Percentiles rank a stretch among this genome's conserved stretches.
These are phyloP conservation scores for Pulicaria dysenterica DNA, from an alignment of 129 eudicot genomes.

Conservation along the genomic window DNA sequence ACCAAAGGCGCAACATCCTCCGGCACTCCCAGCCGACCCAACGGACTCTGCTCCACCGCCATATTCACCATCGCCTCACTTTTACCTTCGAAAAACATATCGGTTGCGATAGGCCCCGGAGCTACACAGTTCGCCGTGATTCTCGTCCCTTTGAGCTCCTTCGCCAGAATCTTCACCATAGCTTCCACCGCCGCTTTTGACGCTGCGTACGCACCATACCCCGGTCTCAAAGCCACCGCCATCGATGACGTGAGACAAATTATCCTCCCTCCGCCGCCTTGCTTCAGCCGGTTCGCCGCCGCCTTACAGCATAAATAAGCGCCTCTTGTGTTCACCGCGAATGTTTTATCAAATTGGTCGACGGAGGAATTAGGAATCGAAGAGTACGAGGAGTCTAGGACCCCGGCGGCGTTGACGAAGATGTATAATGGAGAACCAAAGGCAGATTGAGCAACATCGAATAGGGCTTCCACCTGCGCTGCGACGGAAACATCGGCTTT, in stretches of 20 bases:
- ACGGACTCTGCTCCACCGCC: conserved; percentile 40
- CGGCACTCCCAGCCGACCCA: conserved; percentile 49
- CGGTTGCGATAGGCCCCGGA: conserved; percentile 67
- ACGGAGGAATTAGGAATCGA: conserved; percentile 22
- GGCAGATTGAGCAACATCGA: conserved; percentile 45
- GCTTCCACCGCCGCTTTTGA: conserved; percentile 79
- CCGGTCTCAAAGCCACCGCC: conserved; percentile 45
- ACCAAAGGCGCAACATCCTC: conserved; percentile 55
- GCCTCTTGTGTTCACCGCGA: conserved; percentile 51
- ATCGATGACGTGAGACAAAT: conserved; percentile 51
- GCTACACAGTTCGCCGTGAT: conserved; percentile 69
- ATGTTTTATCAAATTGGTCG: conserved; percentile 40
- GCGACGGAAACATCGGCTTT: conserved; percentile 56
- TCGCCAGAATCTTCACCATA: conserved; percentile 64
- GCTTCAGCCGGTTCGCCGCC: conserved; percentile 47
- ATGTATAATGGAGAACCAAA: conserved; percentile 42
- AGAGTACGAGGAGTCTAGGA: conserved; percentile 41
- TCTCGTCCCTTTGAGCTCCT: conserved; percentile 65
- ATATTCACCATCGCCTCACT: conserved; percentile 46
- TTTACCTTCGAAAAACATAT: conserved; percentile 49
- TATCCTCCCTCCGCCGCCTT: conserved; percentile 69
- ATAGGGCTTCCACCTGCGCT: conserved; percentile 46
- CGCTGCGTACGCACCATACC: conserved; percentile 58
- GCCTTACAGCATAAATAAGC: conserved; percentile 51
- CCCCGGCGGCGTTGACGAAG: conserved; percentile 50